phyloP scores from a whole-genome alignment of 2,329 filamentous ascomycete species.

The Ceratocystis variospora region DNA sequence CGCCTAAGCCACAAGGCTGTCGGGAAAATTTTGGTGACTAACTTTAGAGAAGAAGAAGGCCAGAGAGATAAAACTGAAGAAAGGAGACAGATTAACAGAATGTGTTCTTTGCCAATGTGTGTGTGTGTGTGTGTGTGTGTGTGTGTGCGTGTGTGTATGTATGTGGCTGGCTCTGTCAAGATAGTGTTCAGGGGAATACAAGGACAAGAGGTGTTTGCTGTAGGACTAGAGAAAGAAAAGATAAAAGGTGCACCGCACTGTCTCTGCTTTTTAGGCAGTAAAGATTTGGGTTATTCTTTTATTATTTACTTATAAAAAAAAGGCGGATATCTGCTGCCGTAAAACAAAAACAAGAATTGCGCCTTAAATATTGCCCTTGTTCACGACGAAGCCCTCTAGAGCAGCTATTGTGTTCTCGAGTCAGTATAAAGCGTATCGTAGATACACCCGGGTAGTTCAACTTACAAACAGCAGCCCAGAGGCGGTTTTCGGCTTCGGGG shows the following conservation, averaged over 20 bases:
- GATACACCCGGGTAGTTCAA: constrained; percentile 20
- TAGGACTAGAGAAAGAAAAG: not conserved
- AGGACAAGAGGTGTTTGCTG: not conserved
- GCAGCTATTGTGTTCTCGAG: constrained; percentile 39
- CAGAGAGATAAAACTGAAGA: constrained; percentile 1
- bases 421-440: not conserved
- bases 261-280: too few species aligned
- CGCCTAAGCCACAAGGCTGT: not conserved
- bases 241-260: too few species aligned
- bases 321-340: not conserved
- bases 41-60: not conserved
- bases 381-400: constrained; percentile 83
- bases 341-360: too few species aligned
- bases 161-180: not conserved
- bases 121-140: not conserved
- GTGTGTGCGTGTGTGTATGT: not conserved
- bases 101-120: constrained; percentile 17
- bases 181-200: not conserved
- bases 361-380: constrained; percentile 61
- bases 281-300: too few species aligned
- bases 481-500: constrained; percentile 81
- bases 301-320: not conserved
- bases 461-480: constrained; percentile 76
- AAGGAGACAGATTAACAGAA: constrained; percentile 19
- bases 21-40: not conserved